phyloP scores from a whole-genome alignment of 768 basidiomycete genomes.

The Serendipita indica region DNA sequence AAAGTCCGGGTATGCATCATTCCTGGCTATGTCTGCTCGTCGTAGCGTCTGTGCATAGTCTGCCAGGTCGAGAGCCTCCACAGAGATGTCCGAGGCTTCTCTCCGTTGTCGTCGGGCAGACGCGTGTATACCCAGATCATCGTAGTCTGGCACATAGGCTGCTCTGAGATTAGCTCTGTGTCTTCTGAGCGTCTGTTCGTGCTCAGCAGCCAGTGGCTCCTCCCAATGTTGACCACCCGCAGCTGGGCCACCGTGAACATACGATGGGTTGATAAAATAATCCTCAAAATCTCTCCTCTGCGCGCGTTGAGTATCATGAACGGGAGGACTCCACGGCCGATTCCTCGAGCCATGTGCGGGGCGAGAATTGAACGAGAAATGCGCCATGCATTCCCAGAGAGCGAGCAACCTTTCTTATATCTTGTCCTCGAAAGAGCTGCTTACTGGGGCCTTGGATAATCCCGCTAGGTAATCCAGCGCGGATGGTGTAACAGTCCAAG shows the following conservation, averaged over 20 bases:
- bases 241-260: not conserved
- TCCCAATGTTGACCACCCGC: not conserved
- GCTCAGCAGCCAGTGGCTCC: not conserved
- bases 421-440: not conserved
- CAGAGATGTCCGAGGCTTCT: constrained; percentile 47
- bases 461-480: not conserved
- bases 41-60: constrained; percentile 47
- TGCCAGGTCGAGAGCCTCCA: constrained; percentile 58
- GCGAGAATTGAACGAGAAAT: not conserved
- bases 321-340: constrained; percentile 4
- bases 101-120: constrained; percentile 15
- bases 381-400: constrained; percentile 7
- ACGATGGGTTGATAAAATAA: not conserved
- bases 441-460: not conserved
- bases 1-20: constrained; percentile 4
- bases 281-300: not conserved
- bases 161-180: not conserved
- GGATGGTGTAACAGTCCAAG: not conserved
- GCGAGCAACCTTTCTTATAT: not conserved
- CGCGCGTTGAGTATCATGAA: not conserved
- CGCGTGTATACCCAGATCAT: not conserved
- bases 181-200: not conserved
- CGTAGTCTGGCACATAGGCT: not conserved
- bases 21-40: constrained; percentile 10
- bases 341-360: constrained; percentile 1